These are phyloP conservation scores for Helichrysum umbraculigerum DNA, from an alignment of 129 eudicot species.

Conservation along the genomic window DNA sequence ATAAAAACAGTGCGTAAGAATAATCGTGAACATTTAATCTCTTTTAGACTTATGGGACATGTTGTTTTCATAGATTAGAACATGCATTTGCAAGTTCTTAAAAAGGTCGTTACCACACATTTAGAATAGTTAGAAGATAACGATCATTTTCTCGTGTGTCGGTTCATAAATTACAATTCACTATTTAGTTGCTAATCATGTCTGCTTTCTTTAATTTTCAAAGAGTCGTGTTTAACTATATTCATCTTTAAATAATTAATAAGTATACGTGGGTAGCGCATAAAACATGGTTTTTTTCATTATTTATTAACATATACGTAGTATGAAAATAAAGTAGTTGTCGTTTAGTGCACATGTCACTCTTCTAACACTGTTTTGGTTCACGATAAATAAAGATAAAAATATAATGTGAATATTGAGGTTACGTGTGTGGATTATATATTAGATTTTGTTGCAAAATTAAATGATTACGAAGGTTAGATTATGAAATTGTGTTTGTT, in stretches of 20 bases:
- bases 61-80: slow-evolving; percentile 19
- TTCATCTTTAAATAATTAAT: neutral
- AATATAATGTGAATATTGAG: slow-evolving; percentile 21
- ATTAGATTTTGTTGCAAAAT: slow-evolving; percentile 20
- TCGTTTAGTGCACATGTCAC: slow-evolving; percentile 27
- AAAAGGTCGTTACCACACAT: slow-evolving; percentile 16
- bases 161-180: slow-evolving; percentile 26
- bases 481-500: slow-evolving; percentile 16
- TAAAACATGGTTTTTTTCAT: no score
- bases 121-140: slow-evolving; percentile 5
- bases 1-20: slow-evolving; percentile 12
- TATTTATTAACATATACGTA: no score
- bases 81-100: slow-evolving; percentile 10
- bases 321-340: neutral
- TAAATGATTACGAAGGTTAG: slow-evolving; percentile 31
- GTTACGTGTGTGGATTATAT: slow-evolving; percentile 36
- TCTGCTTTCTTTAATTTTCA: neutral
- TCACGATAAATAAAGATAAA: neutral
- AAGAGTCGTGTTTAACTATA: slow-evolving; percentile 11
- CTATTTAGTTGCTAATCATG: neutral
- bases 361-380: neutral
- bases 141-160: slow-evolving; percentile 27
- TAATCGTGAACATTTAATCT: neutral
- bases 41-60: neutral
- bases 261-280: no score